Evolutionary conservation across 805 yeast species (phyloP), one percentile per base, ranked within the genome.

Genomic region (Lachancea thermotolerans): DNA sequence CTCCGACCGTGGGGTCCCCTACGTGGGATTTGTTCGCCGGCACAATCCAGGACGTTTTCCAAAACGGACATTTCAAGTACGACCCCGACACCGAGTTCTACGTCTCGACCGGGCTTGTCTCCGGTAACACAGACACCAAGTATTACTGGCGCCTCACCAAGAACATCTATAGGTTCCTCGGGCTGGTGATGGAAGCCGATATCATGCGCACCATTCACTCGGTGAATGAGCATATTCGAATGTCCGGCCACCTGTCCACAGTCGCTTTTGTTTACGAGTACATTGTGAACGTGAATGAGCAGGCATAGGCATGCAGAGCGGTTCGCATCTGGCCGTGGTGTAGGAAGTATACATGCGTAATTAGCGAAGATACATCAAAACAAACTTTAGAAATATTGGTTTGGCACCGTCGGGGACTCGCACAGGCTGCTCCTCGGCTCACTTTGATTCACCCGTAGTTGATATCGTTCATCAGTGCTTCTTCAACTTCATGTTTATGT

Each of bases 81-180:
- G 49, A 47, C 2, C 36, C 41, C 21, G 59, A 60, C 12, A 49
- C 57, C 8, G 55, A 57, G 16, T 37, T 65, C 18, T 59, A 60
- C 36, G 64, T 71, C 14, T 62, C 81, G 0, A 81, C 84, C 14
- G 68, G 70, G 14, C 57, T 78, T 18, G 71, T 74, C 66, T 67
- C 81, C 7, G 84, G 78, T 7, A 79, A 80, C 58, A 80, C 85
- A 2, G 85, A 80, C 59, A 78, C 85, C 10, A 70, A 72, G 50
- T 67, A 74, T 52, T 80, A 80, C 59, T 77, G 82, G 81, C 60
- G 69, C 42, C 66, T 80, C 55, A 70, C 81, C 12, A 66, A 64
- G 43, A 70, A 78, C 57, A 77, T 79, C 45, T 79, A 70, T 66
- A 71, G 85, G 53, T 79, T 66, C 42, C 49, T 54, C 47, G 65